phyloP scores from a whole-genome alignment of 495 filamentous ascomycete genomes.

The Melanomma pulvis-pyrius region DNA sequence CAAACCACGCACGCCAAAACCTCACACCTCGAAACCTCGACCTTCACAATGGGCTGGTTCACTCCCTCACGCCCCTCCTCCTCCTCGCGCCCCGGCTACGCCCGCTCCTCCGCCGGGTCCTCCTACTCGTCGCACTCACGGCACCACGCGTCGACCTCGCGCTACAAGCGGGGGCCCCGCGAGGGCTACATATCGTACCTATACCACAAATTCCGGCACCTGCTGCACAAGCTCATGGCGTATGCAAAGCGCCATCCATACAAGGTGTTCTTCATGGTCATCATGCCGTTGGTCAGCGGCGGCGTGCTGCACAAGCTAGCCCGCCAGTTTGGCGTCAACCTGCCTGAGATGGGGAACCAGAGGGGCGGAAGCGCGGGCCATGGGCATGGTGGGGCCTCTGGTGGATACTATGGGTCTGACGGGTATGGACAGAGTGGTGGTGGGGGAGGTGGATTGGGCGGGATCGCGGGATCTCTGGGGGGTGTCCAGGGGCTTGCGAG shows the following conservation, averaged over 20 bases:
- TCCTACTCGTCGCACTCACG: slow-evolving; percentile 35
- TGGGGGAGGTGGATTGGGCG: slow-evolving; percentile 15
- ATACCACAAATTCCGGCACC: slow-evolving; percentile 67
- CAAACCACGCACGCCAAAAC: slow-evolving; percentile 1
- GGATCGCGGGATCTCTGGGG: slow-evolving; percentile 12
- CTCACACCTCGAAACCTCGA: background rate
- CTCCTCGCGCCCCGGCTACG: slow-evolving; percentile 32
- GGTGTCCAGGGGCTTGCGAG: slow-evolving; percentile 20
- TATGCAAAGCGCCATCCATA: slow-evolving; percentile 78
- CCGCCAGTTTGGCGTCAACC: slow-evolving; percentile 70
- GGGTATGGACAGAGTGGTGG: slow-evolving; percentile 40
- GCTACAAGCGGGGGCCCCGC: slow-evolving; percentile 73
- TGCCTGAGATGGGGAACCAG: slow-evolving; percentile 65
- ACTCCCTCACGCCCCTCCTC: slow-evolving; percentile 24
- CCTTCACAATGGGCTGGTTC: slow-evolving; percentile 39
- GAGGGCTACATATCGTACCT: slow-evolving; percentile 72
- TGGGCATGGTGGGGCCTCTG: slow-evolving; percentile 47
- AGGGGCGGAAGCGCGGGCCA: slow-evolving; percentile 36
- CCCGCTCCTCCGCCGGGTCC: slow-evolving; percentile 31
- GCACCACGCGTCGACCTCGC: slow-evolving; percentile 57
- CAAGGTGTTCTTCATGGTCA: slow-evolving; percentile 81
- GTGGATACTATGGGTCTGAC: slow-evolving; percentile 42
- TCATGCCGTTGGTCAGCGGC: slow-evolving; percentile 81
- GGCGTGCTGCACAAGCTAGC: slow-evolving; percentile 75
- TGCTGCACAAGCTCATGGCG: slow-evolving; percentile 71